A percentile compares a stretch with the other conserved stretches of the same genome.
Evolutionary conservation across 2,329 filamentous ascomycete species (phyloP).

Genomic region (Trichoderma atrobrunneum): DNA sequence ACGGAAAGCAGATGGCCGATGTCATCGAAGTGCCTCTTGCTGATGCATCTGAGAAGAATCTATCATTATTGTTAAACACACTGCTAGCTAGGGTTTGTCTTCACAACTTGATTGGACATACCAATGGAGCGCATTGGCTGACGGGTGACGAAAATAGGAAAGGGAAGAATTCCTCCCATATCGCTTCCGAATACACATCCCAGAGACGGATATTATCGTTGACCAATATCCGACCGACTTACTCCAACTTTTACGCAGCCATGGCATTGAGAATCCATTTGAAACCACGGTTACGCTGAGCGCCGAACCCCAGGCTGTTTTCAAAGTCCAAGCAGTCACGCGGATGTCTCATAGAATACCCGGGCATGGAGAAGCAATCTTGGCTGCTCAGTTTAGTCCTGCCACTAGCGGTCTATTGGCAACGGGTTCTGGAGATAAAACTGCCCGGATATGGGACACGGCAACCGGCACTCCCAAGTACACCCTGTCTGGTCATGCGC

Average conservation of each 20-base stretch:
- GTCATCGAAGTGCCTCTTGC: conserved; percentile 72
- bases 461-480: conserved; percentile 86
- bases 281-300: conserved; percentile 55
- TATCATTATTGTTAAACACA: conserved; percentile 83
- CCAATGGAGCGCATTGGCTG: not conserved
- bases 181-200: conserved; percentile 59
- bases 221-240: conserved; percentile 57
- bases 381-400: conserved; percentile 83
- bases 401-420: conserved; percentile 72
- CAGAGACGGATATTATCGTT: conserved; percentile 50
- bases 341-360: conserved; percentile 84
- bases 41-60: conserved; percentile 83
- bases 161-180: conserved; percentile 60
- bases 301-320: conserved; percentile 82
- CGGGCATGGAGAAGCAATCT: conserved; percentile 88
- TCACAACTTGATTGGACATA: no score
- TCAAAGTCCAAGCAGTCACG: conserved; percentile 87
- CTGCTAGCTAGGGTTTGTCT: conserved; percentile 66
- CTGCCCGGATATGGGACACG: conserved; percentile 90
- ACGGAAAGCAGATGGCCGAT: conserved; percentile 69
- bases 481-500: conserved; percentile 82
- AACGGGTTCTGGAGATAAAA: conserved; percentile 87
- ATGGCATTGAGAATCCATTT: conserved; percentile 58
- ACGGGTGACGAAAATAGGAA: conserved; percentile 36
- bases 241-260: conserved; percentile 50